Base-by-base conservation (phyloP, 2,329 filamentous ascomycete species). In the Pseudogymnoascus sp. region DNA sequence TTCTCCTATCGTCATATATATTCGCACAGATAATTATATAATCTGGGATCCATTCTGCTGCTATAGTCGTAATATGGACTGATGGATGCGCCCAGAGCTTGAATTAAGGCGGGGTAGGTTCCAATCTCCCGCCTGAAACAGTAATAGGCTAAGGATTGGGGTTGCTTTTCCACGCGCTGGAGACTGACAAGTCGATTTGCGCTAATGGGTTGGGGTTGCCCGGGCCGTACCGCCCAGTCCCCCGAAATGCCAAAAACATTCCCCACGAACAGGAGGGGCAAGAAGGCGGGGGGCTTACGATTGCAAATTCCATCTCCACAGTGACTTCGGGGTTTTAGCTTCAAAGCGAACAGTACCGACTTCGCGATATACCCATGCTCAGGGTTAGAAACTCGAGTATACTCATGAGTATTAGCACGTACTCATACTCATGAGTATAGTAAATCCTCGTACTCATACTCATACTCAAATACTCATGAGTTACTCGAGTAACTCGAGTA, bases 1-100 rank as follows among this genome's bases (percentile, higher is more conserved):
- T 19, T 80, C 82, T n/a, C 90, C 90, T 65, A 79, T 95, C 74
- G 89, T 95, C 72, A 80, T 95, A 59, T 16, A 53, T 31, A 31
- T 8, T 31, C n/a, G 26, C 40, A 26, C 8, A 46, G 22, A 53
- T 6, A 46, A 31, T 11, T 53, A 31, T 16, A 56, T 12, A 53
- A 53, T 33, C 26, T 33, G 10, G 31, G 46, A 6, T 56, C 4
- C 8, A 33, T 33, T 33, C n/a, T 56, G 3, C 46, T 19, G 26
- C 2, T 33, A 33, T 56, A 6, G 28, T n/a, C 46, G n/a, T 53
- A 11, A 19, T 19, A 19, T 19, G 10, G 26, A 12, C 16, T 19
- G 33, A 19, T 12, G 6, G 26, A 56, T 33, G n/a, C n/a, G 46
- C n/a, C 26, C 5, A 56, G 46, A 33, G 46, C n/a, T 8, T 28